These are phyloP conservation scores for Ceratobasidium sp. DNA, from an alignment of 1,284 basidiomycete genomes.

Conservation along the genomic window DNA sequence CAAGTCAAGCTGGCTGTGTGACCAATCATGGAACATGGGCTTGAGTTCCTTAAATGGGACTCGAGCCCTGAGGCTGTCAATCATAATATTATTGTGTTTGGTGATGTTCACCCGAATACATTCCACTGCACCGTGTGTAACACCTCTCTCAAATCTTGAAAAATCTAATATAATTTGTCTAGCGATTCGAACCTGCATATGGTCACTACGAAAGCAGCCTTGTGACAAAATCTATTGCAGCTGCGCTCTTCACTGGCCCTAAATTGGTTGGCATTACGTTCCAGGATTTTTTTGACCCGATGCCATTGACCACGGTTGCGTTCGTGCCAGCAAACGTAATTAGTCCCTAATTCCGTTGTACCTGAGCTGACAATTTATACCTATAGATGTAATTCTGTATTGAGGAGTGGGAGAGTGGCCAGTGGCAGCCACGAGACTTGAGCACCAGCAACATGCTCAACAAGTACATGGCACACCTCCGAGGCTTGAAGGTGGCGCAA, in stretches of 20 bases:
- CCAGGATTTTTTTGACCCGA: not conserved
- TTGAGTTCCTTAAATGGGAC: not conserved
- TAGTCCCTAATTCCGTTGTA: no score
- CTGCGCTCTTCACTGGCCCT: not conserved
- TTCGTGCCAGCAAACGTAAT: slow-evolving; percentile 19
- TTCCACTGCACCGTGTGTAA: not conserved
- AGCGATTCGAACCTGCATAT: not conserved
- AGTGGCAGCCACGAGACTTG: not conserved
- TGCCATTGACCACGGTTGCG: not conserved
- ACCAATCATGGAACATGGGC: not conserved
- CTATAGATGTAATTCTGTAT: slow-evolving; percentile 7
- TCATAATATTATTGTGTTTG: not conserved
- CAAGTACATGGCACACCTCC: slow-evolving; percentile 5
- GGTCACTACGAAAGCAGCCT: slow-evolving; percentile 1
- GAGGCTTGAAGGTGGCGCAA: slow-evolving; percentile 2
- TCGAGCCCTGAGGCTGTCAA: not conserved
- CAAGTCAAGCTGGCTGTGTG: not conserved
- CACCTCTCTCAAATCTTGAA: no score
- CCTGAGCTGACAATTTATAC: no score
- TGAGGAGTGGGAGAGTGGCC: not conserved
- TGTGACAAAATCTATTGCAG: not conserved
- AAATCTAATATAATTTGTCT: no score
- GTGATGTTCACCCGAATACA: slow-evolving; percentile 1
- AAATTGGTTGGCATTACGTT: not conserved
- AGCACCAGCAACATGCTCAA: not conserved